Base-by-base conservation (phyloP, 306 rosid species). In the Trifolium repens region DNA sequence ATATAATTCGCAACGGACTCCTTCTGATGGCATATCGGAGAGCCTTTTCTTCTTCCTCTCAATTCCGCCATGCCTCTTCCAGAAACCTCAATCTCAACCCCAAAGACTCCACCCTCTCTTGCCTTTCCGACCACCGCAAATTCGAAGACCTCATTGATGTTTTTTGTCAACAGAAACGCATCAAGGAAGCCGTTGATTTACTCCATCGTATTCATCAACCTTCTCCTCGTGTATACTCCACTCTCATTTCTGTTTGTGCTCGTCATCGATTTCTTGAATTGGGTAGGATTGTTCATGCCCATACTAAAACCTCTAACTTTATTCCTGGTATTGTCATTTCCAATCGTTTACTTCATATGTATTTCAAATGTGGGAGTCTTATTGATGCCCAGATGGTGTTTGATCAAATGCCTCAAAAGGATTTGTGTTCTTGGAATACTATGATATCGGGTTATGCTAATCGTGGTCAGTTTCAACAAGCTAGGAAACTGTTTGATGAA, bases 371-470 rank as follows among this genome's bases (percentile, higher is more conserved):
- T 54, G 91, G 89, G 59, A 81, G 88, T 9, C 67, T 89, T 37
- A 6, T n/a, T 27, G 88, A 91, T 24, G 92, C 93, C 37, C 87
- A 78, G 74, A 71, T 6, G 35, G 27, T 85, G 55, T 91, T 91
- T 67, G 93, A 88, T 81, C 85, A 79, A 79, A 91, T 88, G 93
- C 47, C 30, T 43, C 69, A 81, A 8, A 75, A 77, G 44, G 91
- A 82, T 85, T 84, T 89, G 89, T 91, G 93, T 79, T 84, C 92
- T 46, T 91, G 92, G 92, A 91, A 87, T 59, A 88, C 87, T 8
- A 76, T 91, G 88, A 88, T 91, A 17, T 80, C 84, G n/a, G 91
- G 87, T 3, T 82, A 82, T 80, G 88, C 88, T 4, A 87, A 82
- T 35, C 44, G 73, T 58, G 89, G 93, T 19, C 24, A 59, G 54